phyloP scores from a whole-genome alignment of 2,329 filamentous ascomycete species.

The Diplodia mutila region DNA sequence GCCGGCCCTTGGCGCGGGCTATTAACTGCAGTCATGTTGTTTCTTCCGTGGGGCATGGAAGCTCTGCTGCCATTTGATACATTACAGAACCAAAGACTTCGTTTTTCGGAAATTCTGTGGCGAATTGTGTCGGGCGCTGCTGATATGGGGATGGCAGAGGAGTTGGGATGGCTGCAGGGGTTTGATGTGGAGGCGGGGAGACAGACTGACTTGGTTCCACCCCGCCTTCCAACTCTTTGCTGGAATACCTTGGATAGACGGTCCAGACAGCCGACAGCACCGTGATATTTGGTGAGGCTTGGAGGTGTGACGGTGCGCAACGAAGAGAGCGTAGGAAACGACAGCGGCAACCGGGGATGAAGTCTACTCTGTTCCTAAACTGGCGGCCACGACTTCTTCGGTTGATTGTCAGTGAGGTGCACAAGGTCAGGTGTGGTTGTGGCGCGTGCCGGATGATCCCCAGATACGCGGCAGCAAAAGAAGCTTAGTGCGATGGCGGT shows the following conservation, averaged over 20 bases:
- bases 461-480: not conserved
- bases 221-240: too few relatives aligned
- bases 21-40: not conserved
- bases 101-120: too few relatives aligned
- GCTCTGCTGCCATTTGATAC: too few relatives aligned
- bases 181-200: too few relatives aligned
- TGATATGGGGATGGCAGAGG: too few relatives aligned
- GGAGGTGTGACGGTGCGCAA: not conserved
- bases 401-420: not conserved
- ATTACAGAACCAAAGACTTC: too few relatives aligned
- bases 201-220: not conserved
- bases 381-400: not conserved
- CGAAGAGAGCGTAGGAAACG: not conserved
- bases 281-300: not conserved
- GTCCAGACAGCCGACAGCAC: not conserved
- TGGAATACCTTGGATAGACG: too few relatives aligned
- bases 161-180: too few relatives aligned
- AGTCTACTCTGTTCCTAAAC: not conserved
- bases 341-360: not conserved
- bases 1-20: not conserved
- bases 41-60: not conserved
- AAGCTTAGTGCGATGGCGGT: not conserved
- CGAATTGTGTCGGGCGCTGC: too few relatives aligned
- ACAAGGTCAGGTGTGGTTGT: not conserved
- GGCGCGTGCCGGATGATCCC: slow-evolving; percentile 16